Evolutionary conservation across 805 yeast genomes (phyloP).

Genomic region (Wickerhamiella spandovensis): DNA sequence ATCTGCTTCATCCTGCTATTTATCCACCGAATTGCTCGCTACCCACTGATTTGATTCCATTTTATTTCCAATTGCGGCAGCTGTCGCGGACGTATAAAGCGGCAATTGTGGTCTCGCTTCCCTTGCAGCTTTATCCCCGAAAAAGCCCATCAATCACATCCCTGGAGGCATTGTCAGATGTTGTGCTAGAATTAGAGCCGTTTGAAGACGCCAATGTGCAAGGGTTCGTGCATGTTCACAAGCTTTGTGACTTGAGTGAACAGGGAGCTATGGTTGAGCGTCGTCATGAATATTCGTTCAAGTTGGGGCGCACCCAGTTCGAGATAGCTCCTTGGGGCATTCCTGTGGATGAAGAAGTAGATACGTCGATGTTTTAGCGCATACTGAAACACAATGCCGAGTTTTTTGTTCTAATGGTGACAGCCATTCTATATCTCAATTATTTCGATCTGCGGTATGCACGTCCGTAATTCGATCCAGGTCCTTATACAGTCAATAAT

Average conservation of each 20-base stretch:
- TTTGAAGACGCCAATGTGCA: slow-evolving; percentile 56
- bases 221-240: slow-evolving; percentile 67
- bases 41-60: slow-evolving; percentile 40
- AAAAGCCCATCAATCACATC: slow-evolving; percentile 33
- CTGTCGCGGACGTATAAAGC: slow-evolving; percentile 40
- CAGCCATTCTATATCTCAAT: too few relatives aligned
- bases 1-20: slow-evolving; percentile 64
- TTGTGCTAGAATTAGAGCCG: slow-evolving; percentile 64
- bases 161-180: slow-evolving; percentile 49
- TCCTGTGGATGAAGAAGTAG: slow-evolving; percentile 78
- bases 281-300: slow-evolving; percentile 70
- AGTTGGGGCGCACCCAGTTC: slow-evolving; percentile 67
- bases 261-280: slow-evolving; percentile 68
- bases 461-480: too few relatives aligned
- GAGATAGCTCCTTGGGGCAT: slow-evolving; percentile 95
- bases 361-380: slow-evolving; percentile 12
- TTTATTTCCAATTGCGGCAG: slow-evolving; percentile 45
- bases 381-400: too few relatives aligned
- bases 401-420: too few relatives aligned
- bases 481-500: too few relatives aligned
- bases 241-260: slow-evolving; percentile 59
- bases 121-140: slow-evolving; percentile 55
- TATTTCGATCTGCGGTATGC: too few relatives aligned
- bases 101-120: slow-evolving; percentile 40
- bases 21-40: slow-evolving; percentile 41